These are phyloP conservation scores for Inga leiocalycina DNA, from an alignment of 306 rosid genomes.

Conservation along the genomic window DNA sequence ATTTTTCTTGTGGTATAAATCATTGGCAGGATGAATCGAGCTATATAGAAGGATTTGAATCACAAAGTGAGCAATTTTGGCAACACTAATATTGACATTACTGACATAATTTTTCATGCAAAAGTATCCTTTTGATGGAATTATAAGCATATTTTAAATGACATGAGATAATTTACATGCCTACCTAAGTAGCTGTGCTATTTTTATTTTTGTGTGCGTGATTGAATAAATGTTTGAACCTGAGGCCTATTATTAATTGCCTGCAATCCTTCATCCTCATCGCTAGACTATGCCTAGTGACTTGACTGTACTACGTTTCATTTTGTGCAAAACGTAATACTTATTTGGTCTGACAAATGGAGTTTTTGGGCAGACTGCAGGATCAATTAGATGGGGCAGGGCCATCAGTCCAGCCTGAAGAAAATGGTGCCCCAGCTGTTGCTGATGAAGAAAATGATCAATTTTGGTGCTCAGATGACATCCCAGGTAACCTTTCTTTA, in stretches of 20 bases:
- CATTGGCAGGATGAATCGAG: neutral
- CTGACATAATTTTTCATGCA: neutral
- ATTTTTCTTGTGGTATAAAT: neutral
- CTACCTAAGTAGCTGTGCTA: neutral
- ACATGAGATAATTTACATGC: conserved; percentile 5
- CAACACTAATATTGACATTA: neutral
- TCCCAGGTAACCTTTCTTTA: conserved; percentile 66
- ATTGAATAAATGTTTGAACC: neutral
- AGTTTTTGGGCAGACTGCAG: conserved; percentile 61
- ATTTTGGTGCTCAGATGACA: conserved; percentile 81
- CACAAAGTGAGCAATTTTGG: neutral
- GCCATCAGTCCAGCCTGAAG: conserved; percentile 52
- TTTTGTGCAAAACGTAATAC: conserved; percentile 20
- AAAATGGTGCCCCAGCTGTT: conserved; percentile 45
- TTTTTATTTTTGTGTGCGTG: neutral
- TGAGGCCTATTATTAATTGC: neutral
- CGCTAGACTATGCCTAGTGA: neutral
- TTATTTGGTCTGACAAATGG: conserved; percentile 25
- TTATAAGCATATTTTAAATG: conserved; percentile 1
- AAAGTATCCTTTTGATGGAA: neutral
- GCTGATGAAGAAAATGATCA: conserved; percentile 69
- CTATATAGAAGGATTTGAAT: neutral
- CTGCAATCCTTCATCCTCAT: neutral
- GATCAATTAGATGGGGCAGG: conserved; percentile 70
- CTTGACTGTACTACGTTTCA: conserved; percentile 16